Percentiles rank a stretch among this genome's conserved stretches.
phyloP scores from a whole-genome alignment of 768 basidiomycete genomes.

The Tulasnella sp. region DNA sequence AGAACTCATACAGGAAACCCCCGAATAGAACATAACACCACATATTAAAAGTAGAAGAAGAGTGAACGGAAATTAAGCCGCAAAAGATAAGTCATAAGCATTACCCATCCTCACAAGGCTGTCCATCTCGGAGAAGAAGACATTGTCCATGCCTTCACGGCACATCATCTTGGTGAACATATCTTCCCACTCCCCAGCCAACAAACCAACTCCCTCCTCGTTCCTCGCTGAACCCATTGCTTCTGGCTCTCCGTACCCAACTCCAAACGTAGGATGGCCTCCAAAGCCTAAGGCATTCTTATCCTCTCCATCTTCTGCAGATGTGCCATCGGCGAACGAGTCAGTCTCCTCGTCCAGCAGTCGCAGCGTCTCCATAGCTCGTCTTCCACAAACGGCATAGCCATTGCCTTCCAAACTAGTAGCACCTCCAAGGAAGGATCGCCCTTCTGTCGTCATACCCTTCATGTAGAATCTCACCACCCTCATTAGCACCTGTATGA shows the following conservation, averaged over 20 bases:
- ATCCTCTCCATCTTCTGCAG: conserved; percentile 26
- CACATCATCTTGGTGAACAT: conserved; percentile 49
- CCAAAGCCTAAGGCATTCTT: neutral
- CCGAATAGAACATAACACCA: no score
- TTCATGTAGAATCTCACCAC: conserved; percentile 48
- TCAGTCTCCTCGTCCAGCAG: conserved; percentile 65
- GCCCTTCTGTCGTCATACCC: conserved; percentile 39
- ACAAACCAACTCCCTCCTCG: conserved; percentile 62
- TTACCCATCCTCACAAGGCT: conserved; percentile 55
- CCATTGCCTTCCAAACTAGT: conserved; percentile 1
- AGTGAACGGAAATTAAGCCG: neutral
- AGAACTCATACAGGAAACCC: no score
- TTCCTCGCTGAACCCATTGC: conserved; percentile 42
- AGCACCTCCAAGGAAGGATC: conserved; percentile 37
- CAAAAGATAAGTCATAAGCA: neutral
- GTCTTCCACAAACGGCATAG: conserved; percentile 26
- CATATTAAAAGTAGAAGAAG: no score
- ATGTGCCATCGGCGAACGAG: conserved; percentile 50
- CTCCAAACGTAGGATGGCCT: conserved; percentile 13
- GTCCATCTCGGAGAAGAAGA: conserved; percentile 67
- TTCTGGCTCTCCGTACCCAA: conserved; percentile 44
- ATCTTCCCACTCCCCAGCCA: conserved; percentile 56
- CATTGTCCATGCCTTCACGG: conserved; percentile 45
- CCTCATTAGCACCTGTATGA: conserved; percentile 56
- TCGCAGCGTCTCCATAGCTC: conserved; percentile 66